A percentile compares a stretch with the other conserved stretches of the same genome.
Conservation (phyloP, 169 alveolate species). For the Cryptosporidium meleagridis region DNA sequence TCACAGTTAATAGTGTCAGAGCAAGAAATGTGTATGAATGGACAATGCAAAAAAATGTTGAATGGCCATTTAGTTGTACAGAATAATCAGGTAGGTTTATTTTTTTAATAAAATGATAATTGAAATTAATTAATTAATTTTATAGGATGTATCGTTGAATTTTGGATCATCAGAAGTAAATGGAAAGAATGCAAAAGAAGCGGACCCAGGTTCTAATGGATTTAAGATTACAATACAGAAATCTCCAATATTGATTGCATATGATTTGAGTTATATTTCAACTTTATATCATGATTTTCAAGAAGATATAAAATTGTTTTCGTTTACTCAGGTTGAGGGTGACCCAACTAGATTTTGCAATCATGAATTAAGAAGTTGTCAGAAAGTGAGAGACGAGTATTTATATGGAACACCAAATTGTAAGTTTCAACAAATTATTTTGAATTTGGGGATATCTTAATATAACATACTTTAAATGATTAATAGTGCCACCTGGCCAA, state of each 20-base stretch:
- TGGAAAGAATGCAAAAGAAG: slow-evolving; percentile 65
- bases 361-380: slow-evolving; percentile 67
- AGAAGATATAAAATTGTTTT: slow-evolving; percentile 57
- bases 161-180: slow-evolving; percentile 36
- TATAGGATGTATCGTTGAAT: slow-evolving; percentile 58
- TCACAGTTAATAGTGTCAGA: slow-evolving; percentile 64
- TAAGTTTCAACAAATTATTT: slow-evolving; percentile 21
- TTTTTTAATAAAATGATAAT: not conserved
- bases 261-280: slow-evolving; percentile 44
- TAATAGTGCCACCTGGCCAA: slow-evolving; percentile 72
- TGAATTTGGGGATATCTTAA: not conserved
- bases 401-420: slow-evolving; percentile 65
- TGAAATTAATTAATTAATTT: not conserved
- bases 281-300: slow-evolving; percentile 70
- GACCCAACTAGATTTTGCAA: slow-evolving; percentile 59
- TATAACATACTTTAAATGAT: not conserved
- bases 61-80: slow-evolving; percentile 63
- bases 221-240: slow-evolving; percentile 54
- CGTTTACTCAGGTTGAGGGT: slow-evolving; percentile 57
- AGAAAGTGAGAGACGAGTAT: slow-evolving; percentile 58
- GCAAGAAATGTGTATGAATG: slow-evolving; percentile 70
- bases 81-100: slow-evolving; percentile 56
- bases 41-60: slow-evolving; percentile 62
- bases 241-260: slow-evolving; percentile 65
- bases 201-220: slow-evolving; percentile 71